Conservation (phyloP, 2,329 filamentous ascomycete genomes). For the Trichoderma guizhouense region DNA sequence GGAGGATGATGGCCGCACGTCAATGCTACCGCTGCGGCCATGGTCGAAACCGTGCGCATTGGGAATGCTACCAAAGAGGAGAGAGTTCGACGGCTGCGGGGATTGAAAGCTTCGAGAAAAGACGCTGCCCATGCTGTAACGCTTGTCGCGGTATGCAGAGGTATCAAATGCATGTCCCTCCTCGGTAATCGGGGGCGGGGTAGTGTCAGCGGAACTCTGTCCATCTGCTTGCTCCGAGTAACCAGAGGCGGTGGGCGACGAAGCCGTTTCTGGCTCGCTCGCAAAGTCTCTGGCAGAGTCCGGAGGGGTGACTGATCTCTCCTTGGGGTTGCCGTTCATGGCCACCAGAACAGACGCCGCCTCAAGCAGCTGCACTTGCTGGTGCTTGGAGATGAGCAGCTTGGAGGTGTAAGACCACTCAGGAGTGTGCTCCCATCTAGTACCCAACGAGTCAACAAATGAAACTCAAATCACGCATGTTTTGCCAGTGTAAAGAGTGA, state of each 20-base stretch:
- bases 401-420: conserved; percentile 98
- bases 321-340: conserved; percentile 63
- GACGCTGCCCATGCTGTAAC: conserved; percentile 54
- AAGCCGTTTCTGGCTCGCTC: conserved; percentile 79
- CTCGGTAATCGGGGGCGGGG: conserved; percentile 71
- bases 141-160: conserved; percentile 53
- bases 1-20: conserved; percentile 74
- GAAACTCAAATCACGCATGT: conserved; percentile 15
- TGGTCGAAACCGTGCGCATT: conserved; percentile 50
- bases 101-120: conserved; percentile 83
- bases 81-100: conserved; percentile 61
- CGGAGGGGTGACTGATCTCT: conserved; percentile 57
- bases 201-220: conserved; percentile 86
- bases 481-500: neutral
- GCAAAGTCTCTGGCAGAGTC: conserved; percentile 65
- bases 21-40: conserved; percentile 71
- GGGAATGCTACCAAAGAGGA: conserved; percentile 46
- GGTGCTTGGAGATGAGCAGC: conserved; percentile 97
- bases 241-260: conserved; percentile 77
- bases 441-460: conserved; percentile 28
- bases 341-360: conserved; percentile 92
- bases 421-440: conserved; percentile 98
- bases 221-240: conserved; percentile 75
- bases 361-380: conserved; percentile 96
- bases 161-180: conserved; percentile 59